Percentiles rank a stretch among this genome's conserved stretches.
Evolutionary conservation across 352 stramenopile species (phyloP).

Genomic region (Phytophthora fragariaefolia): DNA sequence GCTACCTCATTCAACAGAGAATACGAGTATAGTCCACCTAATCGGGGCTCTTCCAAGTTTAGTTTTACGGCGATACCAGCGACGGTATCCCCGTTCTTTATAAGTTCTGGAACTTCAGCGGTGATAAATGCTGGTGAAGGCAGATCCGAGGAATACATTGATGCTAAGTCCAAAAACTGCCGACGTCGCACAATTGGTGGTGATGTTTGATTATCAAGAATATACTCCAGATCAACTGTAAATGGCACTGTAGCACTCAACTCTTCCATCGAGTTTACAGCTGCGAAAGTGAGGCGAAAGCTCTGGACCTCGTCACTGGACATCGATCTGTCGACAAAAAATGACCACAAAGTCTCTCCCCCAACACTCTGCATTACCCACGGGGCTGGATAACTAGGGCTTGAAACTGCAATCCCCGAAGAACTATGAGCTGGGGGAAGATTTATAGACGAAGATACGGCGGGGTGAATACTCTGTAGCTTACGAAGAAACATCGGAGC

Average conservation of each 20-base stretch:
- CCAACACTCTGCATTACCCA: constrained; percentile 10
- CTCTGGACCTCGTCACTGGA: neutral
- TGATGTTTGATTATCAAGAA: neutral
- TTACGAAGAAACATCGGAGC: constrained; percentile 24
- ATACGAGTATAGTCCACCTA: constrained; percentile 21
- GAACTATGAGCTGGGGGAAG: constrained; percentile 2
- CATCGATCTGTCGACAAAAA: neutral
- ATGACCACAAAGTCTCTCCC: constrained; percentile 9
- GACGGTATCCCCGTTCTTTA: neutral
- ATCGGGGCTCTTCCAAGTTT: constrained; percentile 13
- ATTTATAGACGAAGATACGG: constrained; percentile 8
- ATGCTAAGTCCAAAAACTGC: constrained; percentile 9
- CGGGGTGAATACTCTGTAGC: constrained; percentile 6
- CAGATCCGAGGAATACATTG: neutral
- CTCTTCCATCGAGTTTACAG: constrained; percentile 16
- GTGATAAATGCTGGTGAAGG: constrained; percentile 17
- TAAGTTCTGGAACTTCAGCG: constrained; percentile 9
- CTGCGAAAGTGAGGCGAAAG: constrained; percentile 17
- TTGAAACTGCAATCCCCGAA: neutral
- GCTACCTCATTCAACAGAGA: constrained; percentile 4
- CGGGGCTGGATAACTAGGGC: constrained; percentile 13
- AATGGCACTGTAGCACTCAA: neutral
- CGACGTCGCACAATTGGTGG: constrained; percentile 9
- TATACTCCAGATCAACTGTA: constrained; percentile 21
- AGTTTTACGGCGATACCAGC: constrained; percentile 11